Evolutionary conservation across 176 grass and related monocot genomes (phyloP).

Genomic region (Juncus effusus): DNA sequence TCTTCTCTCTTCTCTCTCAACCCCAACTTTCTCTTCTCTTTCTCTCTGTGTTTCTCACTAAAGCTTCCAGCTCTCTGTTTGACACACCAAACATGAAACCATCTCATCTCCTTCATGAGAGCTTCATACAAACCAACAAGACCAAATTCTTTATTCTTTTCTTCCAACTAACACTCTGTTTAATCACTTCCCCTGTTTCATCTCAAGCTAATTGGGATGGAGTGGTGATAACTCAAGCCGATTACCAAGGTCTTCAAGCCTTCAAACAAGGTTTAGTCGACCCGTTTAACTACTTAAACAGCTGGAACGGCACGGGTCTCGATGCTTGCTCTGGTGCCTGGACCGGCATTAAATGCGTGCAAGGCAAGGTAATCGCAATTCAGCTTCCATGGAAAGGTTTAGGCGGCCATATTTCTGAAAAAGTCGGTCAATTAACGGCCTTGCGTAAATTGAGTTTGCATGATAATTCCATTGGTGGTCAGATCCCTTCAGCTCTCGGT

Average conservation of each 20-base stretch:
- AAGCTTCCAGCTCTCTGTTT: constrained; percentile 5
- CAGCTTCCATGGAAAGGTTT: constrained; percentile 82
- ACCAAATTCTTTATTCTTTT: neutral
- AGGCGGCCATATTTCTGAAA: constrained; percentile 61
- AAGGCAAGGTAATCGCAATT: constrained; percentile 72
- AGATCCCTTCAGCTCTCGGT: constrained; percentile 50
- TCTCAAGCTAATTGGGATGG: constrained; percentile 49
- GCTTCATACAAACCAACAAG: neutral
- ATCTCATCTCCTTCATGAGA: constrained; percentile 3
- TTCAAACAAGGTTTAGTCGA: constrained; percentile 59
- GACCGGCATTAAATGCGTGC: constrained; percentile 74
- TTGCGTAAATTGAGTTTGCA: constrained; percentile 81
- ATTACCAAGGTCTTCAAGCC: constrained; percentile 79
- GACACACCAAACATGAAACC: neutral
- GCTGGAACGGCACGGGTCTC: constrained; percentile 90
- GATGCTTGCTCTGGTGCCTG: constrained; percentile 84
- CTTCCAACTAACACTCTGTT: neutral
- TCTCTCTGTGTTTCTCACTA: neutral
- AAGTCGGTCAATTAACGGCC: constrained; percentile 68
- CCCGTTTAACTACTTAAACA: constrained; percentile 51
- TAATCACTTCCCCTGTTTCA: neutral
- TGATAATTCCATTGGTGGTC: constrained; percentile 78
- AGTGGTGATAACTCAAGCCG: constrained; percentile 61
- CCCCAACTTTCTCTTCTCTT: neutral
- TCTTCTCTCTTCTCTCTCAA: constrained; percentile 18